Evolutionary conservation across 2,329 filamentous ascomycete genomes (phyloP).

Genomic region (Beauveria rudraprayagi): DNA sequence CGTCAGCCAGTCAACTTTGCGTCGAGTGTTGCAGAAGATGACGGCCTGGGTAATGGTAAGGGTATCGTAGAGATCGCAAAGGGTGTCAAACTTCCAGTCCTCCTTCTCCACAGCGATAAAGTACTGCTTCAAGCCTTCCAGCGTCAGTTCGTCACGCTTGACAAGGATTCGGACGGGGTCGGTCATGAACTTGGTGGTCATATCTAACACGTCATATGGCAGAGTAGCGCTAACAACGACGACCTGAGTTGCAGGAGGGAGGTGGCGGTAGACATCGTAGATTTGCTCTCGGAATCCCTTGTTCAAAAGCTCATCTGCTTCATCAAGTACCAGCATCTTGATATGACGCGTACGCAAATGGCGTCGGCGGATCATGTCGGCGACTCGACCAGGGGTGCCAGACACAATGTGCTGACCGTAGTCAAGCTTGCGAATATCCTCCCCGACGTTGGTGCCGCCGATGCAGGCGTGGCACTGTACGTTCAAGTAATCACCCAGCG

Average conservation of each 20-base stretch:
- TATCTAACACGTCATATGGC: slow-evolving; percentile 94
- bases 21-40: slow-evolving; percentile 98
- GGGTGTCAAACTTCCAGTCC: slow-evolving; percentile 98
- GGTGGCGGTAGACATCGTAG: slow-evolving; percentile 96
- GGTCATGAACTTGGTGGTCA: slow-evolving; percentile 99
- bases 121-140: slow-evolving; percentile 97
- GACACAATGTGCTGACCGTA: slow-evolving; percentile 97
- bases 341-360: slow-evolving; percentile 52
- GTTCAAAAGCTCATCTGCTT: slow-evolving; percentile 64
- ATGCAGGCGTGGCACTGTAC: slow-evolving; percentile 99
- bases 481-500: slow-evolving; percentile 99
- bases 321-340: slow-evolving; percentile 56
- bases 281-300: slow-evolving; percentile 97
- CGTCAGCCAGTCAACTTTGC: slow-evolving; percentile 98
- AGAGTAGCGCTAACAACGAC: slow-evolving; percentile 95
- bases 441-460: slow-evolving; percentile 93
- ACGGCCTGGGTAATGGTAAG: slow-evolving; percentile 97
- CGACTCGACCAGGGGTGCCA: slow-evolving; percentile 90
- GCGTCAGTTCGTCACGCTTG: slow-evolving; percentile 96
- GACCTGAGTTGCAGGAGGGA: slow-evolving; percentile 95
- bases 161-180: slow-evolving; percentile 93
- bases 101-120: slow-evolving; percentile 99
- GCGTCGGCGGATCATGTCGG: slow-evolving; percentile 54
- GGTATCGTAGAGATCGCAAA: slow-evolving; percentile 97
- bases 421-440: slow-evolving; percentile 95